These are phyloP conservation scores for Trypanosoma cruzi DNA, from an alignment of 208 protist species.

Conservation along the genomic window DNA sequence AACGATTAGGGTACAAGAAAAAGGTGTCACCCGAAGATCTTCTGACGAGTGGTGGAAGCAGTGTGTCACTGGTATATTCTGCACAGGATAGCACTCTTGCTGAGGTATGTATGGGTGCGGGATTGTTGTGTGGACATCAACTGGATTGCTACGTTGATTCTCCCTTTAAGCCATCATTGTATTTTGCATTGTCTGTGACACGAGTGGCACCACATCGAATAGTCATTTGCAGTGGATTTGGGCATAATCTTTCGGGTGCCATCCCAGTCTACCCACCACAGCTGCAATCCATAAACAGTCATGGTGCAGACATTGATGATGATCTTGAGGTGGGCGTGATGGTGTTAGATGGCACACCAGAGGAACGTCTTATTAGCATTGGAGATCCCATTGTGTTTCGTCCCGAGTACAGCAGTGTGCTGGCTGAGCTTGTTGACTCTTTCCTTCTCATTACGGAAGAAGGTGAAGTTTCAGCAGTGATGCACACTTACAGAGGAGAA, in stretches of 20 bases:
- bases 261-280: slow-evolving; percentile 18
- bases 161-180: slow-evolving; percentile 20
- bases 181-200: slow-evolving; percentile 19
- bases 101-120: slow-evolving; percentile 23
- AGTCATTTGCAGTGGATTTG: slow-evolving; percentile 21
- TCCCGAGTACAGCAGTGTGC: slow-evolving; percentile 1
- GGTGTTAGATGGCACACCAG: too few species aligned
- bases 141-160: slow-evolving; percentile 22
- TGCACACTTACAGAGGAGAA: slow-evolving; percentile 26
- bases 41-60: slow-evolving; percentile 20
- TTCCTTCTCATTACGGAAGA: slow-evolving; percentile 12
- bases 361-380: not conserved
- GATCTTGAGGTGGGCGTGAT: slow-evolving; percentile 13
- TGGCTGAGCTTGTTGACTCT: slow-evolving; percentile 22
- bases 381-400: slow-evolving; percentile 24
- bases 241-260: not conserved
- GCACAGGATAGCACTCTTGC: slow-evolving; percentile 16
- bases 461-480: slow-evolving; percentile 1
- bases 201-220: not conserved
- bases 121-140: slow-evolving; percentile 19
- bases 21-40: not conserved
- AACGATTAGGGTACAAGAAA: slow-evolving; percentile 3
- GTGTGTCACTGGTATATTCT: slow-evolving; percentile 13
- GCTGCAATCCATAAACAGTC: not conserved
- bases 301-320: not conserved